A percentile compares a stretch with the other conserved stretches of the same genome.
Evolutionary conservation across 345 rosid species (phyloP).

Genomic region (Citrus sp.): DNA sequence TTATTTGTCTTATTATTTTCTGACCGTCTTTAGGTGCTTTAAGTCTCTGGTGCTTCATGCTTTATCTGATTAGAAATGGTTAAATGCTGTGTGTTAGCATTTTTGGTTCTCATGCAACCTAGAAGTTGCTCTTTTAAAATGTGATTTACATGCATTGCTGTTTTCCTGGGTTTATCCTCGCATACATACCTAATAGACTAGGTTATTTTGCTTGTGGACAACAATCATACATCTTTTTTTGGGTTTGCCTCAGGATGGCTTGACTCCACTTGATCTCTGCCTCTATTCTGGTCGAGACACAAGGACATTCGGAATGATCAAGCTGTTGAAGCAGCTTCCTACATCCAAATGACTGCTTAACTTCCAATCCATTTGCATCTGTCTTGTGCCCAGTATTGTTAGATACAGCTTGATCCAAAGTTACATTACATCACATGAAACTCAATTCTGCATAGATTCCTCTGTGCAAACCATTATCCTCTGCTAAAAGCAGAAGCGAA

Average conservation of each 20-base stretch:
- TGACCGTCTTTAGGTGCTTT: neutral
- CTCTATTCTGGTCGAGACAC: conserved; percentile 57
- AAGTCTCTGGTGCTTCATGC: neutral
- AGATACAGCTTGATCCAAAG: no score
- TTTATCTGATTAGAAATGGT: neutral
- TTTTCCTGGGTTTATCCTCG: neutral
- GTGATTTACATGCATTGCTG: neutral
- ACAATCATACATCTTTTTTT: neutral
- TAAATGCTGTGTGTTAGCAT: neutral
- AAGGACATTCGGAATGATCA: conserved; percentile 69
- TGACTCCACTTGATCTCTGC: conserved; percentile 82
- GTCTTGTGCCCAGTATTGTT: no score
- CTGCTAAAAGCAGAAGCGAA: neutral
- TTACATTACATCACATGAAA: neutral
- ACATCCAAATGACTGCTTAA: conserved; percentile 13
- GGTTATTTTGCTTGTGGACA: neutral
- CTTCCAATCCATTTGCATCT: neutral
- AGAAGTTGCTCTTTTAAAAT: neutral
- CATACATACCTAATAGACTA: neutral
- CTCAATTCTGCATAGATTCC: neutral
- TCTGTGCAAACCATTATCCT: neutral
- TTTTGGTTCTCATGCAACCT: neutral
- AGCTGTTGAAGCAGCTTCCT: conserved; percentile 69
- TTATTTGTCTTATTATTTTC: neutral
- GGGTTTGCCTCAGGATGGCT: conserved; percentile 56